Percentiles rank a stretch among this genome's conserved stretches.
These are phyloP conservation scores for Apiospora saccharicola DNA, from an alignment of 2,329 filamentous ascomycete species.

Conservation along the genomic window DNA sequence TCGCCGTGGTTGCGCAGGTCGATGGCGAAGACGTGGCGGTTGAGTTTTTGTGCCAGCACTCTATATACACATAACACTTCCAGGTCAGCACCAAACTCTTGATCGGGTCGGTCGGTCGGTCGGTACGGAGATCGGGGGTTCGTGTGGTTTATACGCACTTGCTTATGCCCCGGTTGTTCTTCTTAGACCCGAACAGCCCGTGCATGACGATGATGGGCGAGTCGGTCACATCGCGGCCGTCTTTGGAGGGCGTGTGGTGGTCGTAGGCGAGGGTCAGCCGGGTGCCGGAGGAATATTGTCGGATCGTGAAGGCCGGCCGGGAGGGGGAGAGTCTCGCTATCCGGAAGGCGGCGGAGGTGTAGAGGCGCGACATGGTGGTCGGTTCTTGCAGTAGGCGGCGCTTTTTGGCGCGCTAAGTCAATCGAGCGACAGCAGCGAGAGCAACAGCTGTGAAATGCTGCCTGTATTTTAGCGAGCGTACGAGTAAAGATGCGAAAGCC, in stretches of 20 bases:
- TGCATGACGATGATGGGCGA: conserved; percentile 86
- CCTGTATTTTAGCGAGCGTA: background rate
- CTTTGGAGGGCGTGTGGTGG: conserved; percentile 65
- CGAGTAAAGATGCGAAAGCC: background rate
- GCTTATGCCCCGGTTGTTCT: conserved; percentile 93
- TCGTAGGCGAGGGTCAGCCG: conserved; percentile 65
- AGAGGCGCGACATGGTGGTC: conserved; percentile 51
- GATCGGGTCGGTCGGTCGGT: background rate
- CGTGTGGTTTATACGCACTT: conserved; percentile 68
- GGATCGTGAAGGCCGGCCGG: conserved; percentile 35
- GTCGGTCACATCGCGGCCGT: conserved; percentile 45
- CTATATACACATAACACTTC: conserved; percentile 52
- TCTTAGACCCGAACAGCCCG: conserved; percentile 92
- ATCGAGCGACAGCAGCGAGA: background rate
- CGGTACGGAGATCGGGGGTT: too few species aligned
- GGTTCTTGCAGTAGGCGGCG: background rate
- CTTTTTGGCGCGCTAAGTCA: background rate
- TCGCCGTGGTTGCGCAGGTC: conserved; percentile 95
- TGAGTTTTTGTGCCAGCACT: conserved; percentile 80
- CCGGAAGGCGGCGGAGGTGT: conserved; percentile 45
- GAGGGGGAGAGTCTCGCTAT: conserved; percentile 34
- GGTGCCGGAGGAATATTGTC: conserved; percentile 20
- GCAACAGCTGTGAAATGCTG: fast-evolving
- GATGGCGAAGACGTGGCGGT: conserved; percentile 83
- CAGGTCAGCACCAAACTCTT: conserved; percentile 9